phyloP scores from a whole-genome alignment of 352 stramenopile species.

The Pythium apleroticum region DNA sequence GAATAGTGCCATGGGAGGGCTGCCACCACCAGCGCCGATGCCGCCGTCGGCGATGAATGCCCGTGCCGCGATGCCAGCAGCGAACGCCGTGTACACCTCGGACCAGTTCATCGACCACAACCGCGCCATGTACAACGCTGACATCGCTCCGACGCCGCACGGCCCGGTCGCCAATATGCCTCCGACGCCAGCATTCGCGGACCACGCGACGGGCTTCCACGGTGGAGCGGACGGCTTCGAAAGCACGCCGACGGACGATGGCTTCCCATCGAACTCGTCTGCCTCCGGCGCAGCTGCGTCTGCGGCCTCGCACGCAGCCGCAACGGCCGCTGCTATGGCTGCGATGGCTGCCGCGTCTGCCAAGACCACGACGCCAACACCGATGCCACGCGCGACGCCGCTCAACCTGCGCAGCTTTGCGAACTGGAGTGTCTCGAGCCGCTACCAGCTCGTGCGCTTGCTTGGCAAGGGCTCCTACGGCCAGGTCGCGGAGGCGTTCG shows the following conservation, averaged over 20 bases:
- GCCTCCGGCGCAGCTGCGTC: slow-evolving; percentile 23
- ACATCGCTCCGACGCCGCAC: slow-evolving; percentile 78
- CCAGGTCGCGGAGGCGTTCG: slow-evolving; percentile 82
- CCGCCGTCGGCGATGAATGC: slow-evolving; percentile 16
- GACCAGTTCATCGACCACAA: slow-evolving; percentile 79
- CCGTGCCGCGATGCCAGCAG: slow-evolving; percentile 11
- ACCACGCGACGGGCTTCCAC: slow-evolving; percentile 57
- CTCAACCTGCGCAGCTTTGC: slow-evolving; percentile 81
- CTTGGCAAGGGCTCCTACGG: slow-evolving; percentile 86
- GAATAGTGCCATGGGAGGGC: background rate
- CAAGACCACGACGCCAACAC: slow-evolving; percentile 56
- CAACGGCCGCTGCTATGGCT: slow-evolving; percentile 26
- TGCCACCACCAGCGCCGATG: slow-evolving; percentile 14
- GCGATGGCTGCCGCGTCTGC: slow-evolving; percentile 30
- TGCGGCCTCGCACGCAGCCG: slow-evolving; percentile 30
- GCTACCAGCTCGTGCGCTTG: slow-evolving; percentile 79
- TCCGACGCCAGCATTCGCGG: slow-evolving; percentile 77
- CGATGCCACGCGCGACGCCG: slow-evolving; percentile 60
- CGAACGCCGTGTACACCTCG: slow-evolving; percentile 44
- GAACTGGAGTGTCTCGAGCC: slow-evolving; percentile 79
- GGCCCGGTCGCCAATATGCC: slow-evolving; percentile 77
- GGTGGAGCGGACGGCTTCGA: slow-evolving; percentile 69
- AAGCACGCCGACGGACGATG: slow-evolving; percentile 50
- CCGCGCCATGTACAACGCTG: slow-evolving; percentile 67
- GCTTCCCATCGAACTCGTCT: slow-evolving; percentile 42